Evolutionary conservation across 2,329 filamentous ascomycete genomes (phyloP), one percentile per base, ranked within the genome.

Genomic region (Alternaria sp.): DNA sequence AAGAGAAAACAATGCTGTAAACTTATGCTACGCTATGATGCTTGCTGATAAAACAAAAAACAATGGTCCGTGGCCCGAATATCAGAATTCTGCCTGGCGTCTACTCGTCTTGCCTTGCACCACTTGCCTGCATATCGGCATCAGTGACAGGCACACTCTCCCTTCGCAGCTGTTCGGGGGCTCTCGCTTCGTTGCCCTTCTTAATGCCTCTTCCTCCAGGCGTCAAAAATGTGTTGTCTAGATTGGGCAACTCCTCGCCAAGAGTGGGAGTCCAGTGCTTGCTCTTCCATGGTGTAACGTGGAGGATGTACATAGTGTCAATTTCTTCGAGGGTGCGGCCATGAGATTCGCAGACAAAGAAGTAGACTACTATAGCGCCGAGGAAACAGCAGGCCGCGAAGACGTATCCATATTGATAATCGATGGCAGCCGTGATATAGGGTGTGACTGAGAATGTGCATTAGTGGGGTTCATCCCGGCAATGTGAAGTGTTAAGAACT

Each of bases 291-390:
- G 90, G 88, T 65, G 81, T 86, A 18, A 92, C 88, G 26, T 81
- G 80, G 51, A 89, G 81, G 36, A 91, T 82, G 66, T 93, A 93
- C 84, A 87, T 86, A 58, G 86, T 84, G 69, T 94, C 91, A 56
- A 94, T 90, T 75, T 94, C 90, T 79, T 94, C 91, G 1, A 94
- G 83, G 0, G 87, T 89, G 6, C 90, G 86, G 53, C 89, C 91
- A 72, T 91, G 88, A 46, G 86, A 88, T 75, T 94, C 91, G 57
- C 90, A 87, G 53, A 93, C 85, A 75, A 93, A 93, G 79, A 94
- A 91, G 81, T 90, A 94, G 30, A 93, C 89, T 12, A 93, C 77
- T 0, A 88, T 64, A 0, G 87, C 86, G 0, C 86, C 90, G 0
- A 86, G 81, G 18, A 91, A 80, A 68, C 91, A 90, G 72, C 89